Base-by-base conservation (phyloP, 441 rosid genomes). In the Pelargonium fulgidum region DNA sequence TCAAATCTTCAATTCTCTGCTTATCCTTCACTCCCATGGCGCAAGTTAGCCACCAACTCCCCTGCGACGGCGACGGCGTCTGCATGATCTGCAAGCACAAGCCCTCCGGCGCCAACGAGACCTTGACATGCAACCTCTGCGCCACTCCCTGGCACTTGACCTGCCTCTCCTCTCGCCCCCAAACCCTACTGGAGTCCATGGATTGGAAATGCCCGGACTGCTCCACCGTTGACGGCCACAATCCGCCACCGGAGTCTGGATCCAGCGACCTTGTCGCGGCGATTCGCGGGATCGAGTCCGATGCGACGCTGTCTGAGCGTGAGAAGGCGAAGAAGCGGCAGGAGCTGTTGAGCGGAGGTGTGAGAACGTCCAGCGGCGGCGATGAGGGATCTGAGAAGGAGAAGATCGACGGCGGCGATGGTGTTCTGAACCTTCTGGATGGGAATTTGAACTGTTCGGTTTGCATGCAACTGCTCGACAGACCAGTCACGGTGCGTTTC, bases 401-500 rank as follows among this genome's bases (percentile, higher is more conserved):
- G 41, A 62, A 62, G 39, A 11, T 62, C 14, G 29, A 62, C 41
- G 41, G n/a, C 16, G 65, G 39, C 1, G 36, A 61, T 8, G 64
- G 33, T 7, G 65, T 11, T 22, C n/a, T 62, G 41, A 29, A 24
- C 14, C 33, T 62, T 62, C 39, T 62, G 10, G 65, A 62, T 62
- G 65, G 65, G n/a, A 62, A 13, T 4, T 62, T 62, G 65, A 62
- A 62, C 65, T 62, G 65, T 3, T 22, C 65, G 41, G 14, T 62
- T 12, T 62, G 65, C 29, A 22, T 22, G 33, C 39, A 62, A 62
- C 14, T 62, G n/a, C 65, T 62, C 2, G 65, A 62, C 7, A 24
- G 65, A 12, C 65, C 65, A 3, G 65, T 62, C 33, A 62, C 65
- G 65, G 65, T 62, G 65, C 39, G 65, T 62, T 24, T 20, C 56